Conservation (phyloP, 768 basidiomycete genomes). For the Lactarius deliciosus region DNA sequence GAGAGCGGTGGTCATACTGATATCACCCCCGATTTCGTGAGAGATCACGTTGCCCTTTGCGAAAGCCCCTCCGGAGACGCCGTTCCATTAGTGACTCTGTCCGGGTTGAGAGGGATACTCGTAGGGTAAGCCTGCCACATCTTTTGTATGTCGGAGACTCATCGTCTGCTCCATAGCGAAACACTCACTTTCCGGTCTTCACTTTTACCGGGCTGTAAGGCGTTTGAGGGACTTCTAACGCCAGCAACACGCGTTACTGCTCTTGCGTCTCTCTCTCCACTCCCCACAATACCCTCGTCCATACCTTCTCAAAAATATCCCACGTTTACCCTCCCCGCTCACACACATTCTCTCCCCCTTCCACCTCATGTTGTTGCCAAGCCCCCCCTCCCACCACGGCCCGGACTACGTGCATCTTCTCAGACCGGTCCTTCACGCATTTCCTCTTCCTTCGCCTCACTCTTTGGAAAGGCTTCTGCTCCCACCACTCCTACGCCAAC, state of each 20-base stretch:
- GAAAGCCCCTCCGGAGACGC: slow-evolving; percentile 48
- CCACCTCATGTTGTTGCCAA: slow-evolving; percentile 33
- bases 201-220: slow-evolving; percentile 42
- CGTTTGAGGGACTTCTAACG: slow-evolving; percentile 42
- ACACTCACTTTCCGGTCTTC: slow-evolving; percentile 47
- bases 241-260: slow-evolving; percentile 40
- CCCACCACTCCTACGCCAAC: slow-evolving; percentile 26
- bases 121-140: slow-evolving; percentile 47
- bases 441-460: slow-evolving; percentile 29
- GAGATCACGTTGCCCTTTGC: slow-evolving; percentile 77
- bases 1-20: slow-evolving; percentile 53
- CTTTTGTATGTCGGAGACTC: slow-evolving; percentile 3
- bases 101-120: slow-evolving; percentile 76
- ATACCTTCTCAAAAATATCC: slow-evolving; percentile 47
- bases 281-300: slow-evolving; percentile 41
- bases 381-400: slow-evolving; percentile 36
- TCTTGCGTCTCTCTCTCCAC: slow-evolving; percentile 52
- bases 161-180: slow-evolving; percentile 33
- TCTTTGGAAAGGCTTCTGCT: slow-evolving; percentile 29
- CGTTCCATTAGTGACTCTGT: slow-evolving; percentile 69
- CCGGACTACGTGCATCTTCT: slow-evolving; percentile 31
- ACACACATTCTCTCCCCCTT: slow-evolving; percentile 39
- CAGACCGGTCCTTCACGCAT: slow-evolving; percentile 31
- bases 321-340: slow-evolving; percentile 44
- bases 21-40: slow-evolving; percentile 72